A percentile compares a stretch with the other conserved stretches of the same genome.
phyloP scores from a whole-genome alignment of 2,329 filamentous ascomycete genomes.

The Aspergillus novoparasiticus region DNA sequence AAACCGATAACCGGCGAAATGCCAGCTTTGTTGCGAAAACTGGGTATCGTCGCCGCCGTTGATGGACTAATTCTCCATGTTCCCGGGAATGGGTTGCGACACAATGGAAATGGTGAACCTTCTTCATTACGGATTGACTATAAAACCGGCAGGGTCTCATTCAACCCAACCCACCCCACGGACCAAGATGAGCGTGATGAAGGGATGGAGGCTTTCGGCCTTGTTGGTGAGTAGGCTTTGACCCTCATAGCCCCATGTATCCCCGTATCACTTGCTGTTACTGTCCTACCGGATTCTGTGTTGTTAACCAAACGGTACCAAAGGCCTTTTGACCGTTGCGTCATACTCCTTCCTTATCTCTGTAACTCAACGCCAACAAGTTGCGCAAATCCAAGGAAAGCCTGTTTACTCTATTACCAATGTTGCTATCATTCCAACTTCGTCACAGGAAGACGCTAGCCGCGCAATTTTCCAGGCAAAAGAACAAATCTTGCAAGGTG shows the following conservation, averaged over 20 bases:
- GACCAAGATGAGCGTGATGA: conserved; percentile 32
- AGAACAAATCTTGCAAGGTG: conserved; percentile 46
- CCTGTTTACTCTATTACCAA: conserved; percentile 87
- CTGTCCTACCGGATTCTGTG: neutral
- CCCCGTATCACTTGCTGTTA: neutral
- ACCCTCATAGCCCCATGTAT: neutral
- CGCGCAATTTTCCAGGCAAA: conserved; percentile 68
- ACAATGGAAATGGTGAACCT: conserved; percentile 55
- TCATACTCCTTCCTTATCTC: conserved; percentile 81
- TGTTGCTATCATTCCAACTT: conserved; percentile 85
- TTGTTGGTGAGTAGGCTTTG: conserved; percentile 55
- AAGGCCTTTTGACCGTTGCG: conserved; percentile 83
- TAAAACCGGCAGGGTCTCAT: conserved; percentile 56
- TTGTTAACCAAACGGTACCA: conserved; percentile 7
- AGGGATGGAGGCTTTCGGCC: conserved; percentile 53
- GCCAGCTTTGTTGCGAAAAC: conserved; percentile 77
- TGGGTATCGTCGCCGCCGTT: conserved; percentile 76
- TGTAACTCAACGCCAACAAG: conserved; percentile 82
- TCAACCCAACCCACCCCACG: conserved; percentile 40
- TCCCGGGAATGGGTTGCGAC: conserved; percentile 52
- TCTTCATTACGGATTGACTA: conserved; percentile 72
- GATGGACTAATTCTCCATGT: conserved; percentile 84
- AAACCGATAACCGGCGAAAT: conserved; percentile 49
- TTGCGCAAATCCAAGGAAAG: conserved; percentile 80
- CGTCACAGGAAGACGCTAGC: conserved; percentile 72